These are phyloP conservation scores for Cucurbitaria berberidis DNA, from an alignment of 2,329 filamentous ascomycete genomes.

Conservation along the genomic window DNA sequence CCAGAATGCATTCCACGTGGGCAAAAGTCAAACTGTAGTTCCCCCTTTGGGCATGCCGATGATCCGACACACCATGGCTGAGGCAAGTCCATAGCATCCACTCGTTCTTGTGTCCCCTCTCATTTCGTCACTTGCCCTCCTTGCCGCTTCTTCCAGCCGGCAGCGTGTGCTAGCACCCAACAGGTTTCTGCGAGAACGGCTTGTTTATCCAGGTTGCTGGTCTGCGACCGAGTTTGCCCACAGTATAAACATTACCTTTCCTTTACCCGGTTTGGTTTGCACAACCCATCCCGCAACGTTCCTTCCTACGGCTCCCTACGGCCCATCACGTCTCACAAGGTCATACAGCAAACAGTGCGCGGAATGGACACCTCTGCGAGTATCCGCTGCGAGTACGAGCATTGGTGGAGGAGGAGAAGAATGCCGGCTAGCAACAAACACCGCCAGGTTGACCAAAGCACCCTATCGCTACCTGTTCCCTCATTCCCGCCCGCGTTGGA, in stretches of 20 bases:
- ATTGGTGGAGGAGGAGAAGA: slow-evolving; percentile 18
- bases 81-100: slow-evolving; percentile 23
- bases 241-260: slow-evolving; percentile 25
- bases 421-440: slow-evolving; percentile 5
- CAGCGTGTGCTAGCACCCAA: slow-evolving; percentile 15
- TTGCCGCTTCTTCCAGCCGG: slow-evolving; percentile 22
- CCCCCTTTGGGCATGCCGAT: slow-evolving; percentile 24
- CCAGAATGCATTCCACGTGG: slow-evolving; percentile 40
- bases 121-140: slow-evolving; percentile 29
- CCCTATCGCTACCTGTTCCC: slow-evolving; percentile 4
- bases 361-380: slow-evolving; percentile 5
- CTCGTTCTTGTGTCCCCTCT: slow-evolving; percentile 33
- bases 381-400: slow-evolving; percentile 11
- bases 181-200: slow-evolving; percentile 10
- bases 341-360: slow-evolving; percentile 17
- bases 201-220: slow-evolving; percentile 12
- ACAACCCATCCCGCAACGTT: slow-evolving; percentile 14
- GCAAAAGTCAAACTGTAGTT: slow-evolving; percentile 13
- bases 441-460: slow-evolving; percentile 1
- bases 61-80: slow-evolving; percentile 19
- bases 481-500: slow-evolving; percentile 13
- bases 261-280: slow-evolving; percentile 15
- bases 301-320: slow-evolving; percentile 11
- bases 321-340: slow-evolving; percentile 19
- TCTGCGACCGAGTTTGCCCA: slow-evolving; percentile 1